Evolutionary conservation across 257 asterid species (phyloP), one percentile per base, ranked within the genome.

Genomic region (Solanum gandarillasii): DNA sequence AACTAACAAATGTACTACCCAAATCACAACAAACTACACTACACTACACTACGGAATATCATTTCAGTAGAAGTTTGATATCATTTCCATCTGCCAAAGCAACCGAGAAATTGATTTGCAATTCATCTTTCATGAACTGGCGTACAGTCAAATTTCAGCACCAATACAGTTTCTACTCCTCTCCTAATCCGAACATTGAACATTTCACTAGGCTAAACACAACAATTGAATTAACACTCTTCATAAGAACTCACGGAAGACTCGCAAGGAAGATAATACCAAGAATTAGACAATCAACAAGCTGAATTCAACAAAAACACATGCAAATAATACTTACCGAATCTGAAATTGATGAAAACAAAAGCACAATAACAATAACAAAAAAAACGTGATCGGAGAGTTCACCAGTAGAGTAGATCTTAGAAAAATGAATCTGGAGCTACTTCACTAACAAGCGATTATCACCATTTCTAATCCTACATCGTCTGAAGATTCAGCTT

Each of bases 361-460:
- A 48, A 29, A 5, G 65, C n/a, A 14, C n/a, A 41, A 84, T 71
- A 71, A 14, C 78, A 29, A 70, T 7, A n/a, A 4, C 1, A 67
- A 38, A 8, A 7, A n/a, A 71, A 11, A 86, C 14, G 84, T 90
- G 95, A 93, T 92, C 92, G 92, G 90, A 83, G 90, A 93, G 89
- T 79, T 88, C 88, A 93, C 94, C 93, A 85, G 89, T 90, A 81
- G 68, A 89, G 92, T 93, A 93, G 98, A 94, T 94, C 96, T 92
- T 86, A 91, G 92, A 90, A 90, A 43, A 81, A 48, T 89, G 91
- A 88, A 93, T 87, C 92, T 90, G 91, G 87, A 88, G 88, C 87
- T 68, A 84, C 88, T 67, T 83, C 71, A 83, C 38, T 86, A 48
- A 76, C 35, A 32, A 48, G 68, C 13, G 29, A 82, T 65, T 84